Conservation (phyloP, 176 grass and related monocot species). For the Pharus latifolius region DNA sequence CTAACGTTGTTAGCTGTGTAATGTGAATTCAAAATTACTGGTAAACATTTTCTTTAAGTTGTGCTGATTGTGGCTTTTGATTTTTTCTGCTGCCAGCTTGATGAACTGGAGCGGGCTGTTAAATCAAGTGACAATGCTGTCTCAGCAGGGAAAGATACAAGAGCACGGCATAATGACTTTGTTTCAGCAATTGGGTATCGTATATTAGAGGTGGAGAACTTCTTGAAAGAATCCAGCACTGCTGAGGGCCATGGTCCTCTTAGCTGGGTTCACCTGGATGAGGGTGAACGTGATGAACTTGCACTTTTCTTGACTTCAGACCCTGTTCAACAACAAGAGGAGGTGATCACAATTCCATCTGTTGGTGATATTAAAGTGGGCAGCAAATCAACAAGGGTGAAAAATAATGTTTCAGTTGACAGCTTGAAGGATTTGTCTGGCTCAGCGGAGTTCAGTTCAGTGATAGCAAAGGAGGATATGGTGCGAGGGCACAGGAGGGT, state of each 20-base stretch:
- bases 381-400: background rate
- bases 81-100: constrained; percentile 32
- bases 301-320: constrained; percentile 30
- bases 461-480: constrained; percentile 2
- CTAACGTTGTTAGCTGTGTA: background rate
- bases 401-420: constrained; percentile 16
- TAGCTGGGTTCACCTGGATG: constrained; percentile 47
- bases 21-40: background rate
- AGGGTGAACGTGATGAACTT: constrained; percentile 41
- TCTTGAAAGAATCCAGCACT: constrained; percentile 23
- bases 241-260: constrained; percentile 1
- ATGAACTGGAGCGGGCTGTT: constrained; percentile 39
- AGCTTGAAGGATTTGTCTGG: constrained; percentile 10
- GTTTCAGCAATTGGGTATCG: constrained; percentile 36
- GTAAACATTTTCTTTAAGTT: background rate
- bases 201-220: constrained; percentile 34
- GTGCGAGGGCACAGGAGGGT: constrained; percentile 17
- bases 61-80: background rate
- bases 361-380: background rate
- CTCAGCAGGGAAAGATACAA: constrained; percentile 25
- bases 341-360: background rate
- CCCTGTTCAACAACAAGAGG: background rate
- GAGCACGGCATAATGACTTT: constrained; percentile 44
- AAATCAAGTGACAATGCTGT: constrained; percentile 17
- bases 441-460: constrained; percentile 25